Percentiles rank a stretch among this genome's conserved stretches.
Conservation (phyloP, 345 rosid genomes). For the Hevea brasiliensis region DNA sequence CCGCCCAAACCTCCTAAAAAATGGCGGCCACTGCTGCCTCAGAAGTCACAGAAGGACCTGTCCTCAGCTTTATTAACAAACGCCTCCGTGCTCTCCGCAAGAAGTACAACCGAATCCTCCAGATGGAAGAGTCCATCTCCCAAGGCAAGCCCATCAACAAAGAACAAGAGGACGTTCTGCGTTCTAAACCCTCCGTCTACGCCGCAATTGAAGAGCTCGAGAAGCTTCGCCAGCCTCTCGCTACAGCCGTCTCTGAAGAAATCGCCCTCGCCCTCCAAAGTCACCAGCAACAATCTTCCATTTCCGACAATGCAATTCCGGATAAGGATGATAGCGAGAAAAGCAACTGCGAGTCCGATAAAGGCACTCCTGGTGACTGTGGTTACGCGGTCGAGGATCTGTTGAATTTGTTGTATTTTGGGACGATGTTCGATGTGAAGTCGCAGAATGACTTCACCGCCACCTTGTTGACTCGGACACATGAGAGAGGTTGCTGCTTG, state of each 20-base stretch:
- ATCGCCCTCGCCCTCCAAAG: conserved; percentile 45
- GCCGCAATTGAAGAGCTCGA: conserved; percentile 84
- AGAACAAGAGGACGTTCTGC: conserved; percentile 87
- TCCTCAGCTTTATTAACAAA: conserved; percentile 74
- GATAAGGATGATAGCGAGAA: background rate
- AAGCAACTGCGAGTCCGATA: background rate
- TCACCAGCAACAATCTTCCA: conserved; percentile 5
- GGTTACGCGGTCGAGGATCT: conserved; percentile 55
- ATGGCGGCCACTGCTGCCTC: conserved; percentile 39
- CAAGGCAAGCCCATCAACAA: conserved; percentile 80
- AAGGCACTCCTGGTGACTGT: conserved; percentile 16
- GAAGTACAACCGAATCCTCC: conserved; percentile 73
- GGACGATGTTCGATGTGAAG: conserved; percentile 77
- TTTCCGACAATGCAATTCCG: background rate
- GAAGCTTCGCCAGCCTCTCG: conserved; percentile 71
- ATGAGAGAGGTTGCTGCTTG: conserved; percentile 89
- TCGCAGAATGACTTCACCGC: conserved; percentile 75
- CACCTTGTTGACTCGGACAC: conserved; percentile 75
- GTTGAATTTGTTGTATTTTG: conserved; percentile 72
- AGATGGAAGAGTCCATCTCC: conserved; percentile 74
- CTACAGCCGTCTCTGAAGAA: conserved; percentile 71
- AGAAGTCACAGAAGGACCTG: conserved; percentile 68
- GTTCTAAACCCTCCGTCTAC: conserved; percentile 65
- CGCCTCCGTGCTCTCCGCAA: conserved; percentile 92
- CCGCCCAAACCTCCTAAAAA: background rate